Evolutionary conservation across 768 basidiomycete species (phyloP).

Genomic region (Hemileccinum rubropunctum): DNA sequence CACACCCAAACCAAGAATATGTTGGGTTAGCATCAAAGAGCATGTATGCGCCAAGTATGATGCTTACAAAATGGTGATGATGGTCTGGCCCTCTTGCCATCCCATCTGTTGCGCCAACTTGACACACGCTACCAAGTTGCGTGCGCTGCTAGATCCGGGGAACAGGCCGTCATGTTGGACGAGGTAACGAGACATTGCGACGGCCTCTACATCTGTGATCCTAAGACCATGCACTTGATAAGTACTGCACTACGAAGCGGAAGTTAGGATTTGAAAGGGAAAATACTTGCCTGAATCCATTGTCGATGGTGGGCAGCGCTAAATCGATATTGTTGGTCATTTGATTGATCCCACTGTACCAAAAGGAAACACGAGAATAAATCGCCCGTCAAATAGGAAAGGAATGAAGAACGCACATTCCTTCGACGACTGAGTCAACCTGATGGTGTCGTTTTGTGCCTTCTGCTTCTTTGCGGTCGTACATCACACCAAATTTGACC

Average conservation of each 20-base stretch:
- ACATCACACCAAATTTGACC: constrained; percentile 95
- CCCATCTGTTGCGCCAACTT: constrained; percentile 70
- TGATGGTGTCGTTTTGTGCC: constrained; percentile 92
- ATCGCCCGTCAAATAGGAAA: constrained; percentile 6
- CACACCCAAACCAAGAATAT: constrained; percentile 53
- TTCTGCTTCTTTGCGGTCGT: constrained; percentile 86
- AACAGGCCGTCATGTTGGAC: constrained; percentile 90
- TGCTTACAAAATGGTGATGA: constrained; percentile 82
- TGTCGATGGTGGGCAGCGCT: constrained; percentile 81
- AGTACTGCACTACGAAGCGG: neutral
- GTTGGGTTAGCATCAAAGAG: neutral
- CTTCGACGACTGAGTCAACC: constrained; percentile 95
- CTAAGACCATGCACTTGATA: constrained; percentile 37
- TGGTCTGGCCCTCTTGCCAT: constrained; percentile 62
- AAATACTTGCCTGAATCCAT: constrained; percentile 60
- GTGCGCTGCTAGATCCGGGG: constrained; percentile 93
- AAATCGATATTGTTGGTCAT: constrained; percentile 88
- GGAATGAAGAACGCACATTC: constrained; percentile 53
- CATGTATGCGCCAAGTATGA: neutral
- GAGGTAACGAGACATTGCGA: constrained; percentile 93
- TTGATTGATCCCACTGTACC: constrained; percentile 82
- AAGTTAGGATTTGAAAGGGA: neutral
- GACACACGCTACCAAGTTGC: constrained; percentile 91
- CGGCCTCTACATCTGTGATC: constrained; percentile 90
- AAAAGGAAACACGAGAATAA: neutral